Evolutionary conservation across 1,139 yeast species (phyloP).

Genomic region (Lodderomyces jiufengensis): DNA sequence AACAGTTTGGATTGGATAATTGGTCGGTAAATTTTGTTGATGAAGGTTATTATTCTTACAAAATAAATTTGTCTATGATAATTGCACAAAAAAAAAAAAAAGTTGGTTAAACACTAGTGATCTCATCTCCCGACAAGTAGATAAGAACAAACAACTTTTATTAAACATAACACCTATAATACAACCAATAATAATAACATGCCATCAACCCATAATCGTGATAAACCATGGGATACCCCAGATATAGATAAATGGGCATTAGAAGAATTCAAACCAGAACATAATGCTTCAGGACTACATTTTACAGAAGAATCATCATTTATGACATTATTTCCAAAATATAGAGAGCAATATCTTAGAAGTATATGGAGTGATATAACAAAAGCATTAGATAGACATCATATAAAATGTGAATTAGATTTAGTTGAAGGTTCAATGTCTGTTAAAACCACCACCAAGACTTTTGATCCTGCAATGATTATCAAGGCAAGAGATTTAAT

Average conservation of each 20-base stretch:
- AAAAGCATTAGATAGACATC: conserved; percentile 65
- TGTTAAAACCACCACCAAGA: conserved; percentile 91
- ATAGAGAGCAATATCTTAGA: conserved; percentile 86
- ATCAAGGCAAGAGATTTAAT: conserved; percentile 93
- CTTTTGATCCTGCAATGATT: conserved; percentile 92
- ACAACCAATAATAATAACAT: conserved; percentile 28
- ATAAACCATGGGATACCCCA: conserved; percentile 97
- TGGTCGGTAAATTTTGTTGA: too few species aligned
- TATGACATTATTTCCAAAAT: conserved; percentile 93
- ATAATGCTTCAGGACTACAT: conserved; percentile 78
- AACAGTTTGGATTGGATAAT: too few species aligned
- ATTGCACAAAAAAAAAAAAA: conserved; percentile 4
- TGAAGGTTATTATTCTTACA: background rate
- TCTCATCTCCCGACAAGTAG: conserved; percentile 11
- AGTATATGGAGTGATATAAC: conserved; percentile 95
- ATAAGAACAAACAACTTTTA: background rate
- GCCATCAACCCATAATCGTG: conserved; percentile 91
- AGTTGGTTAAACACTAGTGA: conserved; percentile 3
- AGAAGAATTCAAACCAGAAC: conserved; percentile 88
- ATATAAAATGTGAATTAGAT: conserved; percentile 78
- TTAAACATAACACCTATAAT: background rate
- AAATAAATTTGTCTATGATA: background rate
- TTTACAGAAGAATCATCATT: conserved; percentile 94
- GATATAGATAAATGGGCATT: conserved; percentile 92
- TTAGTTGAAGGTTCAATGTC: conserved; percentile 97